Evolutionary conservation across 2,329 filamentous ascomycete genomes (phyloP), one percentile per base, ranked within the genome.

Genomic region (Tolypocladium tundrense): DNA sequence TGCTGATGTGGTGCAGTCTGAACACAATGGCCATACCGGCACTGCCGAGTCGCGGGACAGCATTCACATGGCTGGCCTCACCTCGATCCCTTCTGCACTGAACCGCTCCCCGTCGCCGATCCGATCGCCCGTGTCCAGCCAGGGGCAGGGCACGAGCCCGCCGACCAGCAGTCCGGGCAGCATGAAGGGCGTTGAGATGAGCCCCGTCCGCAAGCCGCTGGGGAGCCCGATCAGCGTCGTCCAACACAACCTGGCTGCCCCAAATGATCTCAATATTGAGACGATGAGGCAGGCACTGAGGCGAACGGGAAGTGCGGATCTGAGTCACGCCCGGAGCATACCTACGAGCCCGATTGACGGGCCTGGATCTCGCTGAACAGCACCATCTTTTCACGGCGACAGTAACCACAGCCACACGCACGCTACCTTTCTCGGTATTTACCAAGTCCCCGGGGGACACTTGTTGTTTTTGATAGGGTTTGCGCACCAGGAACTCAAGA

Each of bases 231-330:
- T 77, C 37, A 78, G 78, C 33, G 79, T 81, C 51, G 79, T 78
- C 57, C 79, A 73, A 31, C 74, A 77, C 58, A 75, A 82, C 56
- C 73, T 83, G 16, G 59, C 65, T 45, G 60, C 66, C 40, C 71
- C 78, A 54, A 76, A 77, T 60, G 92, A 96, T 61, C 76, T 97
- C 60, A 91, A 88, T 59, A 88, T 97, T 63, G 91, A 97, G 77
- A 97, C 92, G 4, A 96, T 97, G 92, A 82, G 87, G 56, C 91
- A 97, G 73, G 92, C 91, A 19, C 77, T 97, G 67, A 81, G 89
- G 68, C 87, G 90, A 71, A 96, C 91, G 16, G 90, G 86, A 51
- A 96, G 91, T 72, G 84, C 88, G 21, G 93, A 97, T 69, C 75
- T 97, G 58, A 77, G 78, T 63, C 75, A 73, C 53, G 69, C 78